A percentile compares a stretch with the other conserved stretches of the same genome.
Conservation (phyloP, 768 basidiomycete species). For the Hericium coralloides region DNA sequence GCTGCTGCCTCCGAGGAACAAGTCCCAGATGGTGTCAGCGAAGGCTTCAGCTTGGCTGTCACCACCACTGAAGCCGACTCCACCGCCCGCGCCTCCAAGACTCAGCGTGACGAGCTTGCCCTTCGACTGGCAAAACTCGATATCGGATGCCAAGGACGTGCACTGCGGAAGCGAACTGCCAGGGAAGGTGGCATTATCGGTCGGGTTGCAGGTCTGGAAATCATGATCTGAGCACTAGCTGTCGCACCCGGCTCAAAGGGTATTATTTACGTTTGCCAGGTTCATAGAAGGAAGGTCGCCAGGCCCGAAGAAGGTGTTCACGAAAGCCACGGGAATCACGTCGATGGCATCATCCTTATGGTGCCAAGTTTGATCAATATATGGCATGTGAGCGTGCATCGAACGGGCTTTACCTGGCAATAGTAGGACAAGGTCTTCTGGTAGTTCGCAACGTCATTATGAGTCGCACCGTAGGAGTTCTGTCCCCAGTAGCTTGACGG, state of each 20-base stretch:
- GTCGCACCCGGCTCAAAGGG: background rate
- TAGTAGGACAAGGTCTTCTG: slow-evolving; percentile 58
- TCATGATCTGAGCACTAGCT: background rate
- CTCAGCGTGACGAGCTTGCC: slow-evolving; percentile 41
- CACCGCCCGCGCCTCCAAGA: slow-evolving; percentile 34
- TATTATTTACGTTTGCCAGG: slow-evolving; percentile 48
- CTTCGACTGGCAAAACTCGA: slow-evolving; percentile 34
- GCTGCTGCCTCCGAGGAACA: slow-evolving; percentile 39
- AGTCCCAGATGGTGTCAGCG: slow-evolving; percentile 31
- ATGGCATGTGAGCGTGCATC: background rate
- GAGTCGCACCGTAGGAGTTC: slow-evolving; percentile 59
- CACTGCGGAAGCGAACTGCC: slow-evolving; percentile 34
- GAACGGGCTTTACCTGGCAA: slow-evolving; percentile 36
- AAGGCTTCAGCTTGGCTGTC: slow-evolving; percentile 30
- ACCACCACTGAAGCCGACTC: slow-evolving; percentile 27
- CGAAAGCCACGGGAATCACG: slow-evolving; percentile 61
- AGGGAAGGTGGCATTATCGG: slow-evolving; percentile 31
- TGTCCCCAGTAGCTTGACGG: slow-evolving; percentile 61
- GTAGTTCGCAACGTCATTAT: slow-evolving; percentile 40
- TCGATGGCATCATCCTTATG: slow-evolving; percentile 56
- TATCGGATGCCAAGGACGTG: slow-evolving; percentile 30
- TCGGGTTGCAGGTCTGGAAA: slow-evolving; percentile 32
- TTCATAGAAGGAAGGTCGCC: slow-evolving; percentile 58
- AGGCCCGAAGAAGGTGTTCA: slow-evolving; percentile 55
- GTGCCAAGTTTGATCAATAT: slow-evolving; percentile 2